These are phyloP conservation scores for Tripterygium wilfordii DNA, from an alignment of 177 flowering plant species.

Conservation along the genomic window DNA sequence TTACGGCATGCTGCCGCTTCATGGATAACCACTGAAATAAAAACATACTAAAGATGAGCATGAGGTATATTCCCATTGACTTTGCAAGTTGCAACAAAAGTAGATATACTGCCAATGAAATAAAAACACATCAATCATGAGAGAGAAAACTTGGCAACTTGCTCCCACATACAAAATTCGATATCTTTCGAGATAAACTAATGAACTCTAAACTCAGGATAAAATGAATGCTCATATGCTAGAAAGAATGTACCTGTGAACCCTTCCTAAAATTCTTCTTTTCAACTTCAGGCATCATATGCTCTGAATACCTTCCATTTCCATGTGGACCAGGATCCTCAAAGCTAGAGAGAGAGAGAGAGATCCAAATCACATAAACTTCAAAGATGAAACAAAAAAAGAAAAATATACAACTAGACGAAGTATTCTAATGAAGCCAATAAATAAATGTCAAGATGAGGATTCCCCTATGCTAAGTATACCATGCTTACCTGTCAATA, in stretches of 20 bases:
- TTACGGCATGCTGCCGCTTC: constrained; percentile 35
- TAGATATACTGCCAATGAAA: no score
- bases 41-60: no score
- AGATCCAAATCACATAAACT: not conserved
- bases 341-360: constrained; percentile 14
- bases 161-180: not conserved
- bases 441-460: no score
- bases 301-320: constrained; percentile 30
- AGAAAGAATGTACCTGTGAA: constrained; percentile 23
- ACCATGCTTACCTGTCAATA: constrained; percentile 60
- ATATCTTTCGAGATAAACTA: not conserved
- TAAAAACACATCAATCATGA: no score
- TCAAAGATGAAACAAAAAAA: no score
- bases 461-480: not conserved
- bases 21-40: constrained; percentile 35
- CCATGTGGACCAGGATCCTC: constrained; percentile 38
- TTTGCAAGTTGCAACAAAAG: no score
- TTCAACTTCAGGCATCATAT: constrained; percentile 37
- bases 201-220: not conserved
- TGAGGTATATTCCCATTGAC: no score
- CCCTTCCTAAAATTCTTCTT: constrained; percentile 28
- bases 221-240: not conserved
- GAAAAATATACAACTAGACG: no score
- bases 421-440: no score
- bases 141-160: no score